Conservation (phyloP, 1,284 basidiomycete species). For the Agroathelia rolfsii region DNA sequence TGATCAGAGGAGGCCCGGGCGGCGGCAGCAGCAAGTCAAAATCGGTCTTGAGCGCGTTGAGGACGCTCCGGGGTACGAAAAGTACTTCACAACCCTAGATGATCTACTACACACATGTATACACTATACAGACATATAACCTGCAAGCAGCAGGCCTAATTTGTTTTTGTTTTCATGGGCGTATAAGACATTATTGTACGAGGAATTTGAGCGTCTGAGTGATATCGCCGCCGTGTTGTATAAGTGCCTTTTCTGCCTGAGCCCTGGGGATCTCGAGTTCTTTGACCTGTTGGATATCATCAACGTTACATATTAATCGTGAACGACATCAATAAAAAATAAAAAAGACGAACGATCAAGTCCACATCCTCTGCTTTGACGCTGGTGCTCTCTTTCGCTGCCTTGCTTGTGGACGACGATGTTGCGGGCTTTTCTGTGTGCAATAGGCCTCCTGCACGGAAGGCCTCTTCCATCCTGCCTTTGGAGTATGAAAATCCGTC, state of each 20-base stretch:
- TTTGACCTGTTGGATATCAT: slow-evolving; percentile 32
- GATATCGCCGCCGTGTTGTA: slow-evolving; percentile 21
- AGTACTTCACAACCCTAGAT: too few relatives aligned
- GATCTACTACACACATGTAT: too few relatives aligned
- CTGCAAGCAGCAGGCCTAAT: too few relatives aligned
- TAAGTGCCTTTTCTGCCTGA: slow-evolving; percentile 50
- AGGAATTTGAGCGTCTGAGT: slow-evolving; percentile 17
- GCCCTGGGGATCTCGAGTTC: slow-evolving; percentile 53
- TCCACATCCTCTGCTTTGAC: slow-evolving; percentile 3
- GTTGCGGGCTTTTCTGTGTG: slow-evolving; percentile 35
- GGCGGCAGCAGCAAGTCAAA: too few relatives aligned
- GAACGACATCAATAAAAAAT: too few relatives aligned
- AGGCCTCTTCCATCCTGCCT: slow-evolving; percentile 54
- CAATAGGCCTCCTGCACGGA: slow-evolving; percentile 40
- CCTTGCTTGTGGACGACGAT: slow-evolving; percentile 28
- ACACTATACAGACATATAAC: too few relatives aligned
- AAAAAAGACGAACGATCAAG: slow-evolving; percentile 32
- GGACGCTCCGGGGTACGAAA: too few relatives aligned
- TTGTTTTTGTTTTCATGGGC: too few relatives aligned
- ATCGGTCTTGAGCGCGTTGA: too few relatives aligned
- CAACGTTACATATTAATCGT: slow-evolving; percentile 4
- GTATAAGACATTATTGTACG: too few relatives aligned
- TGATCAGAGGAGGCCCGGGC: too few relatives aligned
- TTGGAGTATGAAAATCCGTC: slow-evolving; percentile 62
- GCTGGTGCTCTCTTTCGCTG: slow-evolving; percentile 1